Conservation (phyloP, 352 stramenopile species). For the Globisporangium carolinianum region DNA sequence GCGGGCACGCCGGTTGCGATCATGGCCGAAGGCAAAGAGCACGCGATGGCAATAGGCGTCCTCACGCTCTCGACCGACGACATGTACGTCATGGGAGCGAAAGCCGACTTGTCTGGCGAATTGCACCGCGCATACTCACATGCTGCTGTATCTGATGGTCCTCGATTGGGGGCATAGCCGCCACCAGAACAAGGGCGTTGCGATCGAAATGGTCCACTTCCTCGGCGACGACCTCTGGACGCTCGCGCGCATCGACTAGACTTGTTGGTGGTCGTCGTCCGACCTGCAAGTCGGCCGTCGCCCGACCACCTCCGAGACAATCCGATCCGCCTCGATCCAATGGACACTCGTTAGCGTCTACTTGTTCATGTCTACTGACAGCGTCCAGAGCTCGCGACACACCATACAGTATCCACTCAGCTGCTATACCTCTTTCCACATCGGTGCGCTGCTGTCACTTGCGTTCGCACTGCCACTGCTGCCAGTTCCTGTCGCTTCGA, state of each 20-base stretch:
- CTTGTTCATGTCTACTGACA: too few relatives aligned
- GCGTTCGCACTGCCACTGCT: slow-evolving; percentile 1
- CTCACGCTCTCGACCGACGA: slow-evolving; percentile 95
- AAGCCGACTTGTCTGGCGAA: too few relatives aligned
- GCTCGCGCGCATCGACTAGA: slow-evolving; percentile 65
- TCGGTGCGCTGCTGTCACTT: slow-evolving; percentile 7
- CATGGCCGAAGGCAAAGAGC: slow-evolving; percentile 97
- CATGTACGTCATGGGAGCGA: slow-evolving; percentile 65
- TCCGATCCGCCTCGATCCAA: too few relatives aligned
- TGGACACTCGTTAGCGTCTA: not conserved
- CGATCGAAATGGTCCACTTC: slow-evolving; percentile 96
- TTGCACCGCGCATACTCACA: too few relatives aligned
- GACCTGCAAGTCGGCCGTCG: too few relatives aligned
- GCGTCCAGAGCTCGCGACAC: too few relatives aligned
- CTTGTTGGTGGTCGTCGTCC: too few relatives aligned
- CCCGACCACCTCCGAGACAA: too few relatives aligned
- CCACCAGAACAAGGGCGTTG: slow-evolving; percentile 94
- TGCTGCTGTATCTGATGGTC: not conserved
- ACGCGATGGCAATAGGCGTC: slow-evolving; percentile 94
- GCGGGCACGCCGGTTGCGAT: slow-evolving; percentile 89
- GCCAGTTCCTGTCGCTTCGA: slow-evolving; percentile 1
- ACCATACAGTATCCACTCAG: not conserved
- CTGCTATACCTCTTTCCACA: slow-evolving; percentile 31
- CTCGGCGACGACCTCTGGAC: slow-evolving; percentile 96
- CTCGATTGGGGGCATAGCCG: too few relatives aligned